Evolutionary conservation across 331 rosid genomes (phyloP).

Genomic region (Cydonia oblonga): DNA sequence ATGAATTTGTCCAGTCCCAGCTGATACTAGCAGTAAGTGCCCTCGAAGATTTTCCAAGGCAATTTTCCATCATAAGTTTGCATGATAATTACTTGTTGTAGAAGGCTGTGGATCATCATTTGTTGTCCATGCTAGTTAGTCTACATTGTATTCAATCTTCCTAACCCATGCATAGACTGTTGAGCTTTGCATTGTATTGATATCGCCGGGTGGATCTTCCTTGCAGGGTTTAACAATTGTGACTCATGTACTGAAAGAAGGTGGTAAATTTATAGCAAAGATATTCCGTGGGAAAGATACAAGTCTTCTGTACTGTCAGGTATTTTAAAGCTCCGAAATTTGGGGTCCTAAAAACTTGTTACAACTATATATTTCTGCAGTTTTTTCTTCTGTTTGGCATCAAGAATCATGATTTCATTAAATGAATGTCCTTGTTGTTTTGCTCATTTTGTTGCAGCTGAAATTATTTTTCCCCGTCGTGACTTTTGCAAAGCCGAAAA

Average conservation of each 20-base stretch:
- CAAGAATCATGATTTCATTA: constrained; percentile 7
- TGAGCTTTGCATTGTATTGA: constrained; percentile 15
- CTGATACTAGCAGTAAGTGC: constrained; percentile 84
- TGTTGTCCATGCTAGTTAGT: neutral
- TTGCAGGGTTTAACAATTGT: constrained; percentile 91
- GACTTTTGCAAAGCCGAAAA: constrained; percentile 84
- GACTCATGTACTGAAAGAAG: constrained; percentile 83
- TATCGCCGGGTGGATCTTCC: constrained; percentile 5
- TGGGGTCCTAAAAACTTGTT: neutral
- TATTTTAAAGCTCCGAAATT: constrained; percentile 12
- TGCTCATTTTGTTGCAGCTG: constrained; percentile 48
- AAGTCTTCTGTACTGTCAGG: constrained; percentile 92
- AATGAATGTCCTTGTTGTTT: neutral
- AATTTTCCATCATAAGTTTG: neutral
- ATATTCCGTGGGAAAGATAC: constrained; percentile 96
- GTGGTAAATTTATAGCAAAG: constrained; percentile 90
- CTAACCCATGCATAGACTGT: neutral
- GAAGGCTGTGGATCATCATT: neutral
- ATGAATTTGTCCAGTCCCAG: constrained; percentile 95
- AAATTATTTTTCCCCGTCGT: constrained; percentile 73
- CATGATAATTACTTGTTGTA: neutral
- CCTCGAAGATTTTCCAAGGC: neutral
- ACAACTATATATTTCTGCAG: neutral
- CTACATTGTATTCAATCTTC: neutral
- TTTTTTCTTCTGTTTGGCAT: neutral